These are phyloP conservation scores for Gremmenia infestans DNA, from an alignment of 2,329 filamentous ascomycete species.

Conservation along the genomic window DNA sequence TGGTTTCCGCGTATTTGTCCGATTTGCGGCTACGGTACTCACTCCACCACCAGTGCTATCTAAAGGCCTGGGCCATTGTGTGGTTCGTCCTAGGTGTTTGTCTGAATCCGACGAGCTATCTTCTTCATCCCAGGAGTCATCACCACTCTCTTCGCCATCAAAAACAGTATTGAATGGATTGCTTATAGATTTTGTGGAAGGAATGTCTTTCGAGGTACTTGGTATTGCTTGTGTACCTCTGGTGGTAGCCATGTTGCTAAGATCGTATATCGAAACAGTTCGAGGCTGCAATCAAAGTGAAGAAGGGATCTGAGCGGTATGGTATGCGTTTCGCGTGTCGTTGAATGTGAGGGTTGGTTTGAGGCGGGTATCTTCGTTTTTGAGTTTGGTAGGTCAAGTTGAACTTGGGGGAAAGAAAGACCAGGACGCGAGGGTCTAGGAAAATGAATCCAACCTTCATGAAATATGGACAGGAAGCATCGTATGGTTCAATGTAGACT, in stretches of 20 bases:
- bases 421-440: background rate
- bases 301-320: background rate
- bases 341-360: background rate
- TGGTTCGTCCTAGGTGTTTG: slow-evolving; percentile 4
- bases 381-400: background rate
- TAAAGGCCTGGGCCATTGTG: slow-evolving; percentile 21
- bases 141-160: slow-evolving; percentile 21
- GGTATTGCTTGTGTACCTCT: background rate
- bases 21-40: slow-evolving; percentile 9
- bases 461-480: slow-evolving; percentile 4
- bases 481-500: slow-evolving; percentile 7
- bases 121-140: slow-evolving; percentile 31
- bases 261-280: background rate
- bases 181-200: slow-evolving; percentile 9
- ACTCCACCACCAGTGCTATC: slow-evolving; percentile 11
- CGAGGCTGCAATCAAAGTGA: background rate
- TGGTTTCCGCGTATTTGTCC: slow-evolving; percentile 14
- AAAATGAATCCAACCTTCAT: background rate
- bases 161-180: slow-evolving; percentile 26
- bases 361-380: background rate
- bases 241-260: slow-evolving; percentile 18
- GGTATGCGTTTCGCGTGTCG: background rate
- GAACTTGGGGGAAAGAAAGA: slow-evolving; percentile 4
- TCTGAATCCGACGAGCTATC: slow-evolving; percentile 8
- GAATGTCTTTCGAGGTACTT: slow-evolving; percentile 5